phyloP scores from a whole-genome alignment of 805 yeast genomes.

The Starmerella asiatica region DNA sequence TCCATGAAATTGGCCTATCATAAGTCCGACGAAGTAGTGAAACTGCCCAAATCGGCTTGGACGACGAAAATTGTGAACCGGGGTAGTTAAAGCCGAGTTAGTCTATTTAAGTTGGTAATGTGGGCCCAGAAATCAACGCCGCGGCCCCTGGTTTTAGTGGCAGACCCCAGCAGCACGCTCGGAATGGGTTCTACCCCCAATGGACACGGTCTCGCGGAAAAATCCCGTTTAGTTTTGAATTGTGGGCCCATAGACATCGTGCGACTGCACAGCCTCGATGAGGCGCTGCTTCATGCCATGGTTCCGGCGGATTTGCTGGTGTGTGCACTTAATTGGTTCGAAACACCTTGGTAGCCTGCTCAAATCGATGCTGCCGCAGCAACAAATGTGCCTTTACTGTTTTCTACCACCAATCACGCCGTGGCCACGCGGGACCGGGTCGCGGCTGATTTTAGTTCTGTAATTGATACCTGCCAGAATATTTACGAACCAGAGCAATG shows the following conservation, averaged over 20 bases:
- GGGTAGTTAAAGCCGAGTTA: too few relatives aligned
- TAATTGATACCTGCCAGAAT: constrained; percentile 12
- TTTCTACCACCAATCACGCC: constrained; percentile 3
- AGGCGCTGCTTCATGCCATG: not conserved
- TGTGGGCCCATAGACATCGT: not conserved
- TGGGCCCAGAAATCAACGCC: not conserved
- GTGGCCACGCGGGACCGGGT: not conserved
- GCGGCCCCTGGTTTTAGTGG: not conserved
- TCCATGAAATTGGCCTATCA: too few relatives aligned
- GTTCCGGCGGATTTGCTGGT: not conserved
- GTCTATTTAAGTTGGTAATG: too few relatives aligned
- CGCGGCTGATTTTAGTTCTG: constrained; percentile 4
- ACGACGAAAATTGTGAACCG: too few relatives aligned
- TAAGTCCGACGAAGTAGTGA: too few relatives aligned
- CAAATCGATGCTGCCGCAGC: not conserved
- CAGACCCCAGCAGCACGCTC: not conserved
- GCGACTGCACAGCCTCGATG: not conserved
- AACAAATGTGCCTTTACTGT: not conserved
- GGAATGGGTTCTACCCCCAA: not conserved
- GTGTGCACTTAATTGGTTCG: constrained; percentile 5
- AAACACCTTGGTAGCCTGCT: constrained; percentile 2
- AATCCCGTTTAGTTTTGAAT: not conserved
- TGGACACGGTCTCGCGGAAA: not conserved
- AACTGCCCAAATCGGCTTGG: too few relatives aligned
- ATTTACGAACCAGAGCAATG: constrained; percentile 11